phyloP scores from a whole-genome alignment of 1,139 yeast genomes.

The Diutina scorzettiae region DNA sequence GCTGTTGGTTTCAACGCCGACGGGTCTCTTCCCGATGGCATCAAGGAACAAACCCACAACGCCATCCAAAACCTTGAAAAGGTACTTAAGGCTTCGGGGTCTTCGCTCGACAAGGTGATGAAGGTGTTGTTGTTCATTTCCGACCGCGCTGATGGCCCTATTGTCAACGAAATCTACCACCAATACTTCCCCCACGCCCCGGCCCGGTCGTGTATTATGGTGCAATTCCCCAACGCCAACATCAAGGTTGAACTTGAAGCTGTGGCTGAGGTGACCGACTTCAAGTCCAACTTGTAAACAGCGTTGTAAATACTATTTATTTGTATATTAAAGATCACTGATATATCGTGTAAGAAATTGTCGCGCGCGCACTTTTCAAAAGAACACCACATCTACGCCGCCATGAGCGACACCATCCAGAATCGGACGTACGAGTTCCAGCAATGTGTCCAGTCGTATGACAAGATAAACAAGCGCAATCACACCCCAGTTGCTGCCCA shows the following conservation, averaged over 20 bases:
- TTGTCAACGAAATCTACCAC: conserved; percentile 1
- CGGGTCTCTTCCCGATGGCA: neutral
- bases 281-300: neutral
- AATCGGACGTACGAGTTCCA: conserved; percentile 81
- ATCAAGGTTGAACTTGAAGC: conserved; percentile 33
- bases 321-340: no score
- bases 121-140: conserved; percentile 5
- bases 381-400: neutral
- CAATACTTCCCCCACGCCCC: conserved; percentile 6
- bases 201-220: conserved; percentile 2
- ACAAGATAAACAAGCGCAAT: conserved; percentile 38
- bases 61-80: conserved; percentile 3
- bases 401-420: conserved; percentile 24
- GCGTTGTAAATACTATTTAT: no score
- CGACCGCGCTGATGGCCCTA: neutral
- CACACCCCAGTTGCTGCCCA: conserved; percentile 9
- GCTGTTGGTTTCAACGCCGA: neutral
- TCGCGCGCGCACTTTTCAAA: no score
- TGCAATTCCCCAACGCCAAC: conserved; percentile 24
- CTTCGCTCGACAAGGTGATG: conserved; percentile 1
- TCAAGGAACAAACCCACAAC: neutral
- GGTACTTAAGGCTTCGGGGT: neutral
- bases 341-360: no score
- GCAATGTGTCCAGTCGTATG: conserved; percentile 66
- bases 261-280: conserved; percentile 16